These are phyloP conservation scores for Populus davidiana DNA, from an alignment of 345 rosid genomes.

Conservation along the genomic window DNA sequence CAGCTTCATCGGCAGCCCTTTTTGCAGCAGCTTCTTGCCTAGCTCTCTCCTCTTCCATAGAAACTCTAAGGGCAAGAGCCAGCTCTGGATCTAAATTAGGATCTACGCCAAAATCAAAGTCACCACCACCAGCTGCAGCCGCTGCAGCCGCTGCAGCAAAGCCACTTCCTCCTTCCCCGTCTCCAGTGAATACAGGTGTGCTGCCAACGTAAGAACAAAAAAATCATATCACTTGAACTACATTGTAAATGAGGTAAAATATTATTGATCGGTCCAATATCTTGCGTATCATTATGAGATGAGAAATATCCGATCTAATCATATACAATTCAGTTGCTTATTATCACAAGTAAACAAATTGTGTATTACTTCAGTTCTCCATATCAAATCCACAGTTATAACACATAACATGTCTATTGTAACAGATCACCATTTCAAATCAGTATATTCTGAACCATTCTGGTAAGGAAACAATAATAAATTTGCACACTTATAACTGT, in stretches of 20 bases:
- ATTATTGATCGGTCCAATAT: not conserved
- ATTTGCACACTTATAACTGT: not conserved
- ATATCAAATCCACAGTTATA: not conserved
- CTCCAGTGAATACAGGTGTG: constrained; percentile 64
- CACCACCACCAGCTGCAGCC: constrained; percentile 51
- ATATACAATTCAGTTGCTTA: not conserved
- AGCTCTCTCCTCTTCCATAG: constrained; percentile 86
- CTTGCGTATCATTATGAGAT: not conserved
- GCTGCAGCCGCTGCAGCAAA: constrained; percentile 63
- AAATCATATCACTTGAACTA: not conserved
- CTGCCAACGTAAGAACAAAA: constrained; percentile 33
- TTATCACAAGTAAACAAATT: not conserved
- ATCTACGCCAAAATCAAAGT: constrained; percentile 69
- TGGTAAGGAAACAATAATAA: not conserved
- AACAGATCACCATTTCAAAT: not conserved
- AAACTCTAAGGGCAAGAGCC: constrained; percentile 78
- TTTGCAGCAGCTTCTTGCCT: constrained; percentile 82
- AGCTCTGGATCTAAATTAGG: constrained; percentile 79
- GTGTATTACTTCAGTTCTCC: not conserved
- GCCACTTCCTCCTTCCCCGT: constrained; percentile 72
- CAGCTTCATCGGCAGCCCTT: constrained; percentile 59
- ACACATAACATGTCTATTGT: not conserved
- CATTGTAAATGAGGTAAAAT: not conserved
- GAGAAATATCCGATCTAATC: not conserved
- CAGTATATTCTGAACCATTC: not conserved